Evolutionary conservation across 768 basidiomycete genomes (phyloP).

Genomic region (Pisolithus marmoratus): DNA sequence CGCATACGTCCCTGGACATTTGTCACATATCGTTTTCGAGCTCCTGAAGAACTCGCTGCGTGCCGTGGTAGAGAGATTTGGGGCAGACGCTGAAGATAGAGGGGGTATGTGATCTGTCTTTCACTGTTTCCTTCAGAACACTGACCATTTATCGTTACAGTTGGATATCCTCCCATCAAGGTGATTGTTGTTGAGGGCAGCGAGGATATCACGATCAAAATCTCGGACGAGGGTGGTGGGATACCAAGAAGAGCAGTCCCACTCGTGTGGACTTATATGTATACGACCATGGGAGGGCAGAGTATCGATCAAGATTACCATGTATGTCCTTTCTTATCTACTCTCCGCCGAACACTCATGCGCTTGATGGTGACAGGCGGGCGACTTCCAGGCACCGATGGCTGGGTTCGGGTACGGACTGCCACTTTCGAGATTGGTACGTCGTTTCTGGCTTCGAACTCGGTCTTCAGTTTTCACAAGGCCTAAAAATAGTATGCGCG

Average conservation of each 20-base stretch:
- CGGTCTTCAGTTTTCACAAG: neutral
- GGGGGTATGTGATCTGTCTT: neutral
- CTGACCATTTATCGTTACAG: neutral
- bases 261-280: slow-evolving; percentile 99
- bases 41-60: slow-evolving; percentile 96
- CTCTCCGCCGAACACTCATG: neutral
- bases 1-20: slow-evolving; percentile 93
- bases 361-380: slow-evolving; percentile 36
- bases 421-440: slow-evolving; percentile 83
- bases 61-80: slow-evolving; percentile 91
- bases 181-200: slow-evolving; percentile 95
- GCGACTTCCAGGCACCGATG: slow-evolving; percentile 97
- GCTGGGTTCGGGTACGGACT: slow-evolving; percentile 95
- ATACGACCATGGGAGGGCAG: slow-evolving; percentile 75
- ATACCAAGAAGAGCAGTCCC: slow-evolving; percentile 84
- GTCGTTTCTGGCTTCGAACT: slow-evolving; percentile 19
- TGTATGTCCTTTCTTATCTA: slow-evolving; percentile 1
- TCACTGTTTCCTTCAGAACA: neutral
- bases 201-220: slow-evolving; percentile 99
- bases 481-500: slow-evolving; percentile 69
- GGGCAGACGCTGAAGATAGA: slow-evolving; percentile 65
- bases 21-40: slow-evolving; percentile 96
- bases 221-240: slow-evolving; percentile 94
- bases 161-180: slow-evolving; percentile 76
- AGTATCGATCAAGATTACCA: slow-evolving; percentile 71